These are phyloP conservation scores for Volvariella volvacea DNA, from an alignment of 1,284 basidiomycete genomes.

Conservation along the genomic window DNA sequence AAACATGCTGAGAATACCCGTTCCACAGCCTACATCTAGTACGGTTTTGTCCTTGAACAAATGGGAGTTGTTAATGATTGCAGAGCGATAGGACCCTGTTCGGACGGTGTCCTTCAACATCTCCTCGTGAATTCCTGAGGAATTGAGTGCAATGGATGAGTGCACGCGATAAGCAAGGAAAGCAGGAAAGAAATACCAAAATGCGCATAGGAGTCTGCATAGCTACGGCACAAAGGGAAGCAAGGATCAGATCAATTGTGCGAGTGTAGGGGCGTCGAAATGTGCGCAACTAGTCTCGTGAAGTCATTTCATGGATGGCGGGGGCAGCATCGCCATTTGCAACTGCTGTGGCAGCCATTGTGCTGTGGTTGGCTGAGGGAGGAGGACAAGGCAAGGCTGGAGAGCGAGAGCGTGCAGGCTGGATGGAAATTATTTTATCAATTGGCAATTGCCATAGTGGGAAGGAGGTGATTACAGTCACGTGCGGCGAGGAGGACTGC, in stretches of 20 bases:
- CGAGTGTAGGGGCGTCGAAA: constrained; percentile 18
- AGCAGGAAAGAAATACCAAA: constrained; percentile 57
- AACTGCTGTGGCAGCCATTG: constrained; percentile 3
- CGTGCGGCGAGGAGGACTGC: too few species aligned
- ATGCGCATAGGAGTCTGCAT: constrained; percentile 91
- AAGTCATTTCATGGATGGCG: constrained; percentile 54
- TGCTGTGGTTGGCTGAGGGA: background rate
- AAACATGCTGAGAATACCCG: constrained; percentile 98
- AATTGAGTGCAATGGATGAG: too few species aligned
- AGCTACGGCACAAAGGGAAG: constrained; percentile 41
- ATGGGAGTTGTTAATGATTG: constrained; percentile 93
- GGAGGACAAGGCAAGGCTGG: background rate
- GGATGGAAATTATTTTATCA: background rate
- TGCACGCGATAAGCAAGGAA: constrained; percentile 7
- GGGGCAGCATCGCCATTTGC: constrained; percentile 15
- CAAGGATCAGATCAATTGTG: constrained; percentile 19
- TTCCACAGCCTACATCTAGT: constrained; percentile 97
- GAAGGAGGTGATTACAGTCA: background rate
- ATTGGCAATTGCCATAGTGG: background rate
- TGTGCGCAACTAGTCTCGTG: constrained; percentile 71
- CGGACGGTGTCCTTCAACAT: constrained; percentile 99
- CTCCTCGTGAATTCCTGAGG: constrained; percentile 93
- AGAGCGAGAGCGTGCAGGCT: background rate
- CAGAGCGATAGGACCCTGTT: constrained; percentile 91
- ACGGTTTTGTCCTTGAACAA: constrained; percentile 97